Conservation (phyloP, 208 protist species). For the Sergeia podlipaevii region DNA sequence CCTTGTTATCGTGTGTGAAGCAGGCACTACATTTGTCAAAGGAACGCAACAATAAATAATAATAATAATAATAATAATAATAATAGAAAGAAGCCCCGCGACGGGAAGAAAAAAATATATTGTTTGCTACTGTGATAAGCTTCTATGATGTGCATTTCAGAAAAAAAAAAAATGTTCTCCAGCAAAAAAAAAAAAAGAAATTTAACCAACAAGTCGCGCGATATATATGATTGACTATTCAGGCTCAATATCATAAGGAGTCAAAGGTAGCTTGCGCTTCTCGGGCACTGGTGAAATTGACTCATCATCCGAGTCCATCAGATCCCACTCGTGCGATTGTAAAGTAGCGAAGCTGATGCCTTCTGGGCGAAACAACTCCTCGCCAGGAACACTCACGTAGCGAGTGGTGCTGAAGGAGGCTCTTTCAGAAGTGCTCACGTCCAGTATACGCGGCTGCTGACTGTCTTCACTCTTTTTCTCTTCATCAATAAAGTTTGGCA, state of each 20-base stretch:
- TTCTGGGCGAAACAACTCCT: slow-evolving; percentile 11
- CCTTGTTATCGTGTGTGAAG: too few relatives aligned
- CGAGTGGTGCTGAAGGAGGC: neutral
- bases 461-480: neutral
- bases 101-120: neutral
- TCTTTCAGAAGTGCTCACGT: slow-evolving; percentile 1
- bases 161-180: neutral
- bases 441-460: slow-evolving; percentile 1
- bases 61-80: too few relatives aligned
- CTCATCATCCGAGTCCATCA: slow-evolving; percentile 23
- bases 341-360: neutral
- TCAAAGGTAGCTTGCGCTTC: slow-evolving; percentile 6
- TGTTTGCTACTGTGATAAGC: too few relatives aligned
- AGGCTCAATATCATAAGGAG: slow-evolving; percentile 32
- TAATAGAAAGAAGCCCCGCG: neutral
- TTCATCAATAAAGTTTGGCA: slow-evolving; percentile 6
- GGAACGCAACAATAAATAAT: too few relatives aligned
- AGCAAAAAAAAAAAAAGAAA: slow-evolving; percentile 8
- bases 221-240: neutral
- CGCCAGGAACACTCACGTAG: neutral
- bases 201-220: neutral
- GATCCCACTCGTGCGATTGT: slow-evolving; percentile 30
- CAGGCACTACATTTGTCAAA: too few relatives aligned
- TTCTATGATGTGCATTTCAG: too few relatives aligned
- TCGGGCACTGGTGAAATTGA: slow-evolving; percentile 11